Evolutionary conservation across 495 filamentous ascomycete species (phyloP).

Genomic region (Jackrogersella minutella): DNA sequence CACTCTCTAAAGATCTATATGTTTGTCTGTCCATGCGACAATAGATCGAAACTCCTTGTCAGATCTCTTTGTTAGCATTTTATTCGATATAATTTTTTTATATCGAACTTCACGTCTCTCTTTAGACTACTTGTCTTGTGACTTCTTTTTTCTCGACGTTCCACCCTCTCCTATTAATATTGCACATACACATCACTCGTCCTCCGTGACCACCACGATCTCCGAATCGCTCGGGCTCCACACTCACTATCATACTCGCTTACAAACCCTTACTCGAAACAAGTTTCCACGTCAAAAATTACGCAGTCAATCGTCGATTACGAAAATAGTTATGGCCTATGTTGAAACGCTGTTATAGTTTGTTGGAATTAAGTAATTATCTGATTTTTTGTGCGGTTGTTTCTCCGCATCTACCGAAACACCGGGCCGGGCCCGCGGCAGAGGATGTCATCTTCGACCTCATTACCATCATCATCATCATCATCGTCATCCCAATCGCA

Average conservation of each 20-base stretch:
- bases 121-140: slow-evolving; percentile 36
- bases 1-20: slow-evolving; percentile 27
- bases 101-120: slow-evolving; percentile 40
- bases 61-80: slow-evolving; percentile 22
- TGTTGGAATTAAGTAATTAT: slow-evolving; percentile 27
- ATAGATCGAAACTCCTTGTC: slow-evolving; percentile 12
- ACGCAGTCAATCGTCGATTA: slow-evolving; percentile 8
- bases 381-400: slow-evolving; percentile 9
- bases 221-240: slow-evolving; percentile 35
- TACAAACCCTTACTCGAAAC: slow-evolving; percentile 13
- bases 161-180: slow-evolving; percentile 32
- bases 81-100: slow-evolving; percentile 29
- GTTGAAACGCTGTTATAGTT: slow-evolving; percentile 31
- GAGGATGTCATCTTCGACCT: slow-evolving; percentile 46
- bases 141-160: slow-evolving; percentile 32
- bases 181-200: slow-evolving; percentile 41
- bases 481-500: slow-evolving; percentile 36
- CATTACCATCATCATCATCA: slow-evolving; percentile 38
- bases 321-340: slow-evolving; percentile 32
- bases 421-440: slow-evolving; percentile 27
- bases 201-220: slow-evolving; percentile 28
- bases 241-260: slow-evolving; percentile 28
- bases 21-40: slow-evolving; percentile 34
- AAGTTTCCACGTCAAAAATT: slow-evolving; percentile 15
- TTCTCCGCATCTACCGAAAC: slow-evolving; percentile 13